A percentile compares a stretch with the other conserved stretches of the same genome.
Evolutionary conservation across 1,139 yeast genomes (phyloP).

Genomic region (Yamadazyma atmosphaerica): DNA sequence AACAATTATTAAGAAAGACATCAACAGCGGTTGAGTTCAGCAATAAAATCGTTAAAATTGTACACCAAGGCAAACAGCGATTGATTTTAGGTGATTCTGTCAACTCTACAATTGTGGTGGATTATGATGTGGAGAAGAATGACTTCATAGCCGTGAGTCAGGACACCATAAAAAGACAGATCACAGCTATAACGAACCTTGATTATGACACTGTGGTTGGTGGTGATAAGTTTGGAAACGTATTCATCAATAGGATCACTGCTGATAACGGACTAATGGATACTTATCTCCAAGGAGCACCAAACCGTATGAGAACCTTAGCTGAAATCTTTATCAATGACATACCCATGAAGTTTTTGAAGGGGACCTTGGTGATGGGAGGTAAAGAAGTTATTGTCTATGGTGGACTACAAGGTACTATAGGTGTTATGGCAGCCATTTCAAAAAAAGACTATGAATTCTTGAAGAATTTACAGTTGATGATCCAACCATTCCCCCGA

Average conservation of each 20-base stretch:
- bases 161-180: conserved; percentile 67
- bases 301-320: conserved; percentile 51
- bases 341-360: conserved; percentile 60
- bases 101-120: conserved; percentile 60
- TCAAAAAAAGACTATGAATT: conserved; percentile 63
- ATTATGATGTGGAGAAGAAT: conserved; percentile 53
- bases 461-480: conserved; percentile 54
- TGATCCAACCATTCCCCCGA: conserved; percentile 38
- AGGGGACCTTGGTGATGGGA: conserved; percentile 56
- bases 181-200: conserved; percentile 57
- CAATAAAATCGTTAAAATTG: conserved; percentile 49
- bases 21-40: conserved; percentile 40
- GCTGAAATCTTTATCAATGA: conserved; percentile 73
- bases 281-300: conserved; percentile 48
- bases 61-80: conserved; percentile 53
- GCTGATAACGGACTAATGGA: conserved; percentile 49
- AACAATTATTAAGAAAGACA: conserved; percentile 72
- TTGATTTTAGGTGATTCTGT: conserved; percentile 65
- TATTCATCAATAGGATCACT: conserved; percentile 66
- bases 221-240: conserved; percentile 89
- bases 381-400: conserved; percentile 69
- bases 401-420: conserved; percentile 77
- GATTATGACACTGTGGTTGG: conserved; percentile 78
- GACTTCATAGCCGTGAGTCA: conserved; percentile 64
- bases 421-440: conserved; percentile 75